Conservation (phyloP, 805 yeast genomes). For the Teunomyces stri region DNA sequence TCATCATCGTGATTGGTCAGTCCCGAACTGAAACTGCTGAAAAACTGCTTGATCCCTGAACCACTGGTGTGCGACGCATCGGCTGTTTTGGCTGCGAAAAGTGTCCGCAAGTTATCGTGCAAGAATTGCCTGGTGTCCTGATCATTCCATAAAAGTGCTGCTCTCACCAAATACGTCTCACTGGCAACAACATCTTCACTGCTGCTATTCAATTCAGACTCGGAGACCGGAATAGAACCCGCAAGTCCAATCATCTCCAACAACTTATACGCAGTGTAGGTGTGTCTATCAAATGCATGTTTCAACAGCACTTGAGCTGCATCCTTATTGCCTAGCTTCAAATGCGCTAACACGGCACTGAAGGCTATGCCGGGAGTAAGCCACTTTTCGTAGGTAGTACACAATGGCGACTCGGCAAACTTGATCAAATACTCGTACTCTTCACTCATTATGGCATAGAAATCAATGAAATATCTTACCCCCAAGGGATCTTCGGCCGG, state of each 20-base stretch:
- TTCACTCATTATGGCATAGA: constrained; percentile 64
- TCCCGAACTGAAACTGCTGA: constrained; percentile 7
- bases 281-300: constrained; percentile 54
- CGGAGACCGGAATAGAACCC: constrained; percentile 20
- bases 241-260: constrained; percentile 46
- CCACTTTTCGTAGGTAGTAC: constrained; percentile 62
- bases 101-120: constrained; percentile 35
- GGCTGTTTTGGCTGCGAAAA: constrained; percentile 2
- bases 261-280: constrained; percentile 53
- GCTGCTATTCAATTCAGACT: constrained; percentile 13
- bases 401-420: constrained; percentile 54
- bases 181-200: constrained; percentile 41
- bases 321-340: constrained; percentile 37
- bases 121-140: constrained; percentile 46
- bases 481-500: constrained; percentile 86
- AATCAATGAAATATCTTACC: constrained; percentile 78
- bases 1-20: constrained; percentile 16
- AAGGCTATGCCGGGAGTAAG: constrained; percentile 68
- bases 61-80: not conserved
- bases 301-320: constrained; percentile 49
- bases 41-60: constrained; percentile 14
- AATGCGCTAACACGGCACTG: constrained; percentile 63
- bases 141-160: constrained; percentile 54
- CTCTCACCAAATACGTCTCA: constrained; percentile 60
- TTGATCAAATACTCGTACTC: constrained; percentile 63